Evolutionary conservation across 805 yeast species (phyloP).

Genomic region (Metschnikowia henanensis): DNA sequence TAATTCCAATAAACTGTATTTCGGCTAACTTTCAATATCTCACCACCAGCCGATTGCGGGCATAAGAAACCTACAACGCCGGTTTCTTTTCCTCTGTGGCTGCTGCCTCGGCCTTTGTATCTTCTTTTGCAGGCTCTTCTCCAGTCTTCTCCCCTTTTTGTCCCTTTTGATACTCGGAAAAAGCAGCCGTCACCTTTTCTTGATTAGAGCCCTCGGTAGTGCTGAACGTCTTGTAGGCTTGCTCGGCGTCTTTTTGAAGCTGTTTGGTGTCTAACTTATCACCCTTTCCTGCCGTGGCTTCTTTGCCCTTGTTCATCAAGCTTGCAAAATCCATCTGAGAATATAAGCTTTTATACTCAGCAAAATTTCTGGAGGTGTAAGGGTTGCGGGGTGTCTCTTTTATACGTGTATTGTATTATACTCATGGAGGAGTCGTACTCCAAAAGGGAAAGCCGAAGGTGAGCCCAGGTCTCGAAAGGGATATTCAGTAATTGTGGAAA

Average conservation of each 20-base stretch:
- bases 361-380: too few species aligned
- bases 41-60: too few species aligned
- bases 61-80: not conserved
- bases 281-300: conserved; percentile 25
- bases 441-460: too few species aligned
- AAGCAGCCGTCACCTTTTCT: conserved; percentile 38
- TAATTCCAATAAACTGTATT: too few species aligned
- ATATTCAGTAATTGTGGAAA: too few species aligned
- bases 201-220: conserved; percentile 26
- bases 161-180: conserved; percentile 25
- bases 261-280: conserved; percentile 26
- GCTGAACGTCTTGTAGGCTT: conserved; percentile 33
- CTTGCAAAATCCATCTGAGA: conserved; percentile 40
- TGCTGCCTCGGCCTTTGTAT: not conserved
- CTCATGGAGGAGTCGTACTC: too few species aligned
- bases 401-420: too few species aligned
- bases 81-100: not conserved
- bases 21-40: too few species aligned
- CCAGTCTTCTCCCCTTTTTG: not conserved
- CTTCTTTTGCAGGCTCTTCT: not conserved
- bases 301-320: conserved; percentile 33
- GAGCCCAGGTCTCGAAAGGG: too few species aligned
- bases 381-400: too few species aligned
- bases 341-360: too few species aligned
- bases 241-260: conserved; percentile 34